Percentiles rank a stretch among this genome's conserved stretches.
These are phyloP conservation scores for Leccinum ochraceum DNA, from an alignment of 768 basidiomycete species.

Conservation along the genomic window DNA sequence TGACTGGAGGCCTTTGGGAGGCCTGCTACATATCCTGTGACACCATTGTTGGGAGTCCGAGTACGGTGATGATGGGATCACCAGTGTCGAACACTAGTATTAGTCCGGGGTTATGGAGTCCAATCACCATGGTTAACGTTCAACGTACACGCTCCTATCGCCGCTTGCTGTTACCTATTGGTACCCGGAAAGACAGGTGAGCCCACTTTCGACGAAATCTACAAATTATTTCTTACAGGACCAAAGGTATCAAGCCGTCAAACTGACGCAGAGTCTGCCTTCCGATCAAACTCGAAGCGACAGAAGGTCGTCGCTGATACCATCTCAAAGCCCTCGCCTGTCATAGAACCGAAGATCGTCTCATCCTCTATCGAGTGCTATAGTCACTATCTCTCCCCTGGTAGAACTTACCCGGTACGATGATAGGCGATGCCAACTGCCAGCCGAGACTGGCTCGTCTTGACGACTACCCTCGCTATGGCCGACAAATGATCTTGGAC, in stretches of 20 bases:
- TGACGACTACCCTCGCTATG: constrained; percentile 87
- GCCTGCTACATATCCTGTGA: too few species aligned
- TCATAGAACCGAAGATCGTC: constrained; percentile 12
- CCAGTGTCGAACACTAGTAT: neutral
- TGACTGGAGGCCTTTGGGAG: too few species aligned
- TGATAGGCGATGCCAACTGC: constrained; percentile 1
- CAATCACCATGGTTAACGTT: constrained; percentile 66
- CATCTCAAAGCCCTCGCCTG: constrained; percentile 18
- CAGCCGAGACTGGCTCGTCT: constrained; percentile 39
- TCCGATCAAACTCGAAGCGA: constrained; percentile 44
- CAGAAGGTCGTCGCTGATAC: constrained; percentile 23
- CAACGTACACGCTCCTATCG: constrained; percentile 44
- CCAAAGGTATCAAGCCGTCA: constrained; percentile 46
- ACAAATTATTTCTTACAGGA: constrained; percentile 11
- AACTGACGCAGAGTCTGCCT: constrained; percentile 33
- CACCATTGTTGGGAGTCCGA: too few species aligned
- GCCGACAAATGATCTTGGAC: constrained; percentile 94
- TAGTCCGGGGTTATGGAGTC: constrained; percentile 30
- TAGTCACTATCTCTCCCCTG: too few species aligned
- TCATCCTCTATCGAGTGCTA: too few species aligned
- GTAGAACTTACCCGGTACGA: too few species aligned
- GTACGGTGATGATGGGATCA: too few species aligned
- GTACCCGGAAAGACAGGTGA: constrained; percentile 29
- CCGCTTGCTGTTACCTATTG: constrained; percentile 46
- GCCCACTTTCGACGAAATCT: constrained; percentile 10